Evolutionary conservation across 306 rosid species (phyloP).

Genomic region (Lablab purpureus): DNA sequence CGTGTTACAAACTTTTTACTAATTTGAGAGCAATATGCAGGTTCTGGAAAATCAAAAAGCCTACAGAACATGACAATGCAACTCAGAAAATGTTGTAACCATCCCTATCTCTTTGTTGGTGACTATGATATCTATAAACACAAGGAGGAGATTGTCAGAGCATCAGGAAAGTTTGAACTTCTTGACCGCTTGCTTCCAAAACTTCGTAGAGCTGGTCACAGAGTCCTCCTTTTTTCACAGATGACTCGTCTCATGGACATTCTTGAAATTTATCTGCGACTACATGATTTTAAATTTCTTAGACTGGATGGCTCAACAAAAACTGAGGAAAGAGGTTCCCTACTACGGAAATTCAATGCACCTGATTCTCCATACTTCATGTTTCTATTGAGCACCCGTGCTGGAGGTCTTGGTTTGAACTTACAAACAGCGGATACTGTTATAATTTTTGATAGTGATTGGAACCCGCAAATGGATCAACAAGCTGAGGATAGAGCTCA

Average conservation of each 20-base stretch:
- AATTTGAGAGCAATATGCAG: slow-evolving; percentile 53
- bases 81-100: slow-evolving; percentile 98
- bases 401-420: slow-evolving; percentile 95
- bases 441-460: slow-evolving; percentile 88
- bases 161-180: slow-evolving; percentile 98
- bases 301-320: slow-evolving; percentile 99
- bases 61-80: slow-evolving; percentile 98
- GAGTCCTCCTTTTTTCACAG: slow-evolving; percentile 96
- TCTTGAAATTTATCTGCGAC: slow-evolving; percentile 86
- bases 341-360: slow-evolving; percentile 74
- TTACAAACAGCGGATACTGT: slow-evolving; percentile 92
- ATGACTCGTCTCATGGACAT: slow-evolving; percentile 97
- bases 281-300: slow-evolving; percentile 80
- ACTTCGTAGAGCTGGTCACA: slow-evolving; percentile 90
- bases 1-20: slow-evolving; percentile 12
- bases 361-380: slow-evolving; percentile 84
- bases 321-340: slow-evolving; percentile 94
- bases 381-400: slow-evolving; percentile 97
- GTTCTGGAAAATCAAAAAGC: slow-evolving; percentile 96
- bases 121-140: slow-evolving; percentile 80
- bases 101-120: slow-evolving; percentile 95
- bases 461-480: slow-evolving; percentile 98
- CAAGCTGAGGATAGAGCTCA: slow-evolving; percentile 98
- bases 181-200: slow-evolving; percentile 99
- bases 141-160: slow-evolving; percentile 85